These are phyloP conservation scores for Fremontodendron californicum DNA, from an alignment of 345 rosid genomes.

Conservation along the genomic window DNA sequence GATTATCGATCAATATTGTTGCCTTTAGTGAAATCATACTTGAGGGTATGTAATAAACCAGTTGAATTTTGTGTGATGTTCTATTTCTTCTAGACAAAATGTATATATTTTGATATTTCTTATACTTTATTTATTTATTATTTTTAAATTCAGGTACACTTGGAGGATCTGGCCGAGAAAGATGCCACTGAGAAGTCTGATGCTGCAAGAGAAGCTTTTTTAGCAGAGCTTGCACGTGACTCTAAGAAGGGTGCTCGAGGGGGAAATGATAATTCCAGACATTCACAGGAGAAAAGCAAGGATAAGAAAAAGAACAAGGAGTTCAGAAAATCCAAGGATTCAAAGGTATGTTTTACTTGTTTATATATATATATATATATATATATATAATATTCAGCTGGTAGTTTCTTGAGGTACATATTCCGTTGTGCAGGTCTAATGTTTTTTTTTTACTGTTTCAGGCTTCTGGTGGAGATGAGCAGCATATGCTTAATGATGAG, in stretches of 20 bases:
- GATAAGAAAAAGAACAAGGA: conserved; percentile 82
- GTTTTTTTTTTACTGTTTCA: conserved; percentile 30
- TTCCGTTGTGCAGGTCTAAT: conserved; percentile 16
- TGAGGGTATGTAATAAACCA: conserved; percentile 60
- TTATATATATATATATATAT: too few relatives aligned
- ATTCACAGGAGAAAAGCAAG: conserved; percentile 68
- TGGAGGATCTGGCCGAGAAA: conserved; percentile 92
- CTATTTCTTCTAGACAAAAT: not conserved
- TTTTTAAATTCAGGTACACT: conserved; percentile 48
- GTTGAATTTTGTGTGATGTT: conserved; percentile 2
- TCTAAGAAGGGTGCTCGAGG: conserved; percentile 62
- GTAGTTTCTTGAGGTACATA: conserved; percentile 10
- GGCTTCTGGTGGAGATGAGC: conserved; percentile 50
- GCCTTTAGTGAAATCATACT: conserved; percentile 71
- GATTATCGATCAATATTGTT: conserved; percentile 65
- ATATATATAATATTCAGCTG: not conserved
- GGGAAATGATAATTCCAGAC: conserved; percentile 53
- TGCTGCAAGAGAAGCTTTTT: conserved; percentile 96
- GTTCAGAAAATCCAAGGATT: conserved; percentile 62
- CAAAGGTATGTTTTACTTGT: conserved; percentile 45
- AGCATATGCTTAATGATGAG: conserved; percentile 36
- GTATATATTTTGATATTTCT: not conserved
- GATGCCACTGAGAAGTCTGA: conserved; percentile 95
- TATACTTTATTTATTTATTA: conserved; percentile 7
- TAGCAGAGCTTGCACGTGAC: conserved; percentile 91